Evolutionary conservation across 2,329 filamentous ascomycete species (phyloP).

Genomic region (Calonectria leucothoes): DNA sequence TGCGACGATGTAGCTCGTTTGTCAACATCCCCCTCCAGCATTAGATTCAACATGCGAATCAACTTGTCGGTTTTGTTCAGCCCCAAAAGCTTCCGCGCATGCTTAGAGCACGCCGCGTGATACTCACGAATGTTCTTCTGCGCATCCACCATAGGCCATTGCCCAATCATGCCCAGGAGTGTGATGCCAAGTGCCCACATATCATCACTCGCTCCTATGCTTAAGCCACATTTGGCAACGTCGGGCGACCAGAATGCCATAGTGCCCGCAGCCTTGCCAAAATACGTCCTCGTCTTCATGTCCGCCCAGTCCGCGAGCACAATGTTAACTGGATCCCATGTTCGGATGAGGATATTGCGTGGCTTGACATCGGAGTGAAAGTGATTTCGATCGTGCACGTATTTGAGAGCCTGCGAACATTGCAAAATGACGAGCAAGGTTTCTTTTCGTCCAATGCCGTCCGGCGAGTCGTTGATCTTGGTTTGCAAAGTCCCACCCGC

Average conservation of each 20-base stretch:
- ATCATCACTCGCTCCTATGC: constrained; percentile 44
- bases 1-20: constrained; percentile 34
- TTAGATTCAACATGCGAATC: constrained; percentile 31
- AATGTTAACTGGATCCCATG: constrained; percentile 41
- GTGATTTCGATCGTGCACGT: constrained; percentile 37
- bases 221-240: constrained; percentile 30
- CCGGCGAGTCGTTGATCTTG: constrained; percentile 36
- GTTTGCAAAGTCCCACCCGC: constrained; percentile 41
- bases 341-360: constrained; percentile 45
- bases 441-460: constrained; percentile 30
- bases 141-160: constrained; percentile 37
- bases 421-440: constrained; percentile 38
- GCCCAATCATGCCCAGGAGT: constrained; percentile 44
- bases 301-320: constrained; percentile 48
- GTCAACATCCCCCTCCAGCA: constrained; percentile 36
- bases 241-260: constrained; percentile 45
- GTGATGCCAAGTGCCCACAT: constrained; percentile 49
- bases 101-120: constrained; percentile 35
- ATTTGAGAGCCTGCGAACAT: constrained; percentile 38
- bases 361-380: constrained; percentile 49
- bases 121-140: constrained; percentile 37
- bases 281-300: constrained; percentile 29
- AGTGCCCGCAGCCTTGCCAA: constrained; percentile 38
- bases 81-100: constrained; percentile 33
- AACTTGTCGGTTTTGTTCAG: constrained; percentile 42